Evolutionary conservation across 805 yeast species (phyloP).

Genomic region (Phaffomyces thermotolerans): DNA sequence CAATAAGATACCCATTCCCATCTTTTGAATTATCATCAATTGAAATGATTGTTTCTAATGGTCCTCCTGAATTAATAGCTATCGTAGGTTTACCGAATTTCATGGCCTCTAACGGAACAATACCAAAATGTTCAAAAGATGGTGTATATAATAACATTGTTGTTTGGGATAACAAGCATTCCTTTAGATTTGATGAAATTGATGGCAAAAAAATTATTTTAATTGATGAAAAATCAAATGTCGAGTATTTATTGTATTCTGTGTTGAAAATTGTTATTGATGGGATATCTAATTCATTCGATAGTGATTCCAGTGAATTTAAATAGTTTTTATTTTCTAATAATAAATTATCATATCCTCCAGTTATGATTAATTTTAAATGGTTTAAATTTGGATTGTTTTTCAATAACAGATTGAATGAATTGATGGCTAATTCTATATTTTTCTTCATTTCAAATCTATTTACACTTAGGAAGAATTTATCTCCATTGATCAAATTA

Average conservation of each 20-base stretch:
- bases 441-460: slow-evolving; percentile 86
- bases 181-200: slow-evolving; percentile 58
- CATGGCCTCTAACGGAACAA: slow-evolving; percentile 97
- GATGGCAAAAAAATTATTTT: slow-evolving; percentile 77
- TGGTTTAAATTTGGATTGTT: slow-evolving; percentile 17
- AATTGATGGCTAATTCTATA: slow-evolving; percentile 64
- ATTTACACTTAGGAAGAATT: slow-evolving; percentile 66
- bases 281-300: slow-evolving; percentile 38
- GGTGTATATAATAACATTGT: slow-evolving; percentile 80
- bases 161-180: slow-evolving; percentile 48
- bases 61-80: slow-evolving; percentile 89
- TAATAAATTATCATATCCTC: slow-evolving; percentile 82
- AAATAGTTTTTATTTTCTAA: slow-evolving; percentile 70
- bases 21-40: slow-evolving; percentile 23
- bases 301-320: slow-evolving; percentile 45
- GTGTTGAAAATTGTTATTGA: slow-evolving; percentile 35
- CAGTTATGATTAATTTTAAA: slow-evolving; percentile 64
- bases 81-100: slow-evolving; percentile 72
- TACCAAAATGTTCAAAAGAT: slow-evolving; percentile 89
- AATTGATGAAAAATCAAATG: slow-evolving; percentile 8
- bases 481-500: slow-evolving; percentile 16
- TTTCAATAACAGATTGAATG: slow-evolving; percentile 45
- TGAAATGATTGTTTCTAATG: slow-evolving; percentile 59
- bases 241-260: slow-evolving; percentile 18
- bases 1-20: slow-evolving; percentile 62